These are phyloP conservation scores for Hanseniaspora gamundiae DNA, from an alignment of 1,139 yeast species.

Conservation along the genomic window DNA sequence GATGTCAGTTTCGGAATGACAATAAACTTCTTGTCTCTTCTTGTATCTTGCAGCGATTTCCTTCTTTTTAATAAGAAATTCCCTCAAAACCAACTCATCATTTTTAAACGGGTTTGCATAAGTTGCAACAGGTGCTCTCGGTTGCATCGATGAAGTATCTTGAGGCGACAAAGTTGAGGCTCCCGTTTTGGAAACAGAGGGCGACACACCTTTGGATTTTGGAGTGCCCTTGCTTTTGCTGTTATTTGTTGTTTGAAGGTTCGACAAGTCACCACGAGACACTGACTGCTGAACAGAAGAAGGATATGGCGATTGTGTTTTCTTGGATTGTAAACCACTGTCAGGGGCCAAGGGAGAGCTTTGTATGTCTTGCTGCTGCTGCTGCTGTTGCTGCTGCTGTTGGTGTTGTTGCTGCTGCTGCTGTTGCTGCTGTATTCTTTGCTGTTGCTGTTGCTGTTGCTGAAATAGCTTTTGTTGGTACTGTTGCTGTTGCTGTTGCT, in stretches of 20 bases:
- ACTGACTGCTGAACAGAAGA: not conserved
- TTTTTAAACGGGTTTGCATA: slow-evolving; percentile 18
- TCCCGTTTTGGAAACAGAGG: not conserved
- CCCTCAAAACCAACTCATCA: slow-evolving; percentile 20
- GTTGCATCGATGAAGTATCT: slow-evolving; percentile 1
- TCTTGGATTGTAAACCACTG: slow-evolving; percentile 13
- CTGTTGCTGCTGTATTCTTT: slow-evolving; percentile 1
- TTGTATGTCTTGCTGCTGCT: slow-evolving; percentile 13
- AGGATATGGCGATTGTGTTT: not conserved
- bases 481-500: not conserved
- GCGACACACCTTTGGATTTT: not conserved
- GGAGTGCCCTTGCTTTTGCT: not conserved
- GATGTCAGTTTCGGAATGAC: slow-evolving; percentile 21
- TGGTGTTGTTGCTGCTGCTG: slow-evolving; percentile 3
- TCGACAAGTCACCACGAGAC: not conserved
- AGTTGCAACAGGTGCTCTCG: slow-evolving; percentile 5
- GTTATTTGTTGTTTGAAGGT: not conserved
- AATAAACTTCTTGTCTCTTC: slow-evolving; percentile 24
- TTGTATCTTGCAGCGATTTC: slow-evolving; percentile 23
- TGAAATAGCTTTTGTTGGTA: not conserved
- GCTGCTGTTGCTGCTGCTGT: slow-evolving; percentile 10
- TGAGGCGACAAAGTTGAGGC: not conserved
- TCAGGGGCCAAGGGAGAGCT: slow-evolving; percentile 15
- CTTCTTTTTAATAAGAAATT: slow-evolving; percentile 18
- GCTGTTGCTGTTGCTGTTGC: slow-evolving; percentile 1